A percentile compares a stretch with the other conserved stretches of the same genome.
phyloP scores from a whole-genome alignment of 1,284 basidiomycete genomes.

The Irpex sp. region DNA sequence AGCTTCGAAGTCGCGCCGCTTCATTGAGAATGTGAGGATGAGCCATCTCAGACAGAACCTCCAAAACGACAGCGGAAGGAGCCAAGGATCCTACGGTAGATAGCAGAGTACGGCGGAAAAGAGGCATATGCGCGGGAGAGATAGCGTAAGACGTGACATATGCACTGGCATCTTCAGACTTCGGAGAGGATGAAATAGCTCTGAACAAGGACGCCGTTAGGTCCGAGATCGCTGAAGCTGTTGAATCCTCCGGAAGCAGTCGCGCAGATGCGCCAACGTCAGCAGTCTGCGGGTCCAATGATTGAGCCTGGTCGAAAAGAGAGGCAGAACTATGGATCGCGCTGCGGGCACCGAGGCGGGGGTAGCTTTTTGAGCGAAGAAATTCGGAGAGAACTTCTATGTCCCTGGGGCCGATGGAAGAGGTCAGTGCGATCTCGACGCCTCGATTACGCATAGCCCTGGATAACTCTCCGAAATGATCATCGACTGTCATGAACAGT shows the following conservation, averaged over 20 bases:
- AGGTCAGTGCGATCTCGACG: constrained; percentile 71
- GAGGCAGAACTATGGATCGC: background rate
- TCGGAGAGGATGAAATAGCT: background rate
- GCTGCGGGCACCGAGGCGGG: background rate
- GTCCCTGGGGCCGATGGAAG: constrained; percentile 14
- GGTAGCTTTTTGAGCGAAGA: constrained; percentile 39
- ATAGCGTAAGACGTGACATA: background rate
- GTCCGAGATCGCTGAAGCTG: background rate
- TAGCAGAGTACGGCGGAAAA: background rate
- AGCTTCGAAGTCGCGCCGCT: background rate
- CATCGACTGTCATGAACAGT: constrained; percentile 93
- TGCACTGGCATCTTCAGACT: background rate
- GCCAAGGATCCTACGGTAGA: background rate
- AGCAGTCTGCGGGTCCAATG: background rate
- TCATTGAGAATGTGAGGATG: background rate
- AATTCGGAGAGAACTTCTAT: constrained; percentile 38
- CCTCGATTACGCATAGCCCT: constrained; percentile 99
- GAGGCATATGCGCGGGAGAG: background rate
- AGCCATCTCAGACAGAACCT: background rate
- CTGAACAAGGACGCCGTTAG: background rate
- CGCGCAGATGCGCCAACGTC: background rate
- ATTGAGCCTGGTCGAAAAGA: background rate
- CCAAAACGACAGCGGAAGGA: background rate
- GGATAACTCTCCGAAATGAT: constrained; percentile 90
- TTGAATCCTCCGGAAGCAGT: background rate